Evolutionary conservation across 192 early-diverging fungal species (phyloP).

Genomic region (Backusella westeae): DNA sequence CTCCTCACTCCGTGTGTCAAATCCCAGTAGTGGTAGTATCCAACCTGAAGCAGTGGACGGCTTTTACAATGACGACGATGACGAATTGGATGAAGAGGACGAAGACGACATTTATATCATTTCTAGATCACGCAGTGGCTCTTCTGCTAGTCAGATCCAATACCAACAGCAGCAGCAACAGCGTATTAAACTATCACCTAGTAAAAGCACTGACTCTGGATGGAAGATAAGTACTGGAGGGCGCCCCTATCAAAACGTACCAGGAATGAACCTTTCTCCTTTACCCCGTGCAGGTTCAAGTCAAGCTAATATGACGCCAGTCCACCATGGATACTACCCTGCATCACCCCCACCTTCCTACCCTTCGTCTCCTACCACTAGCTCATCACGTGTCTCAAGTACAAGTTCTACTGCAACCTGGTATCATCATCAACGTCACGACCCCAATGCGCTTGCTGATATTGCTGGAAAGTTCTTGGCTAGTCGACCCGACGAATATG

Average conservation of each 20-base stretch:
- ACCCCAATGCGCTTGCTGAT: constrained; percentile 28
- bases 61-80: not conserved
- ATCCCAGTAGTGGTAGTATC: not conserved
- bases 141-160: not conserved
- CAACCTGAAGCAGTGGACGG: not conserved
- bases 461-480: constrained; percentile 38
- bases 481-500: not conserved
- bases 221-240: constrained; percentile 1
- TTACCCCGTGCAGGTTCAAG: constrained; percentile 21
- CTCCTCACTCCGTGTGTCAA: constrained; percentile 13
- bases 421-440: constrained; percentile 36
- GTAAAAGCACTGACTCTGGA: constrained; percentile 6
- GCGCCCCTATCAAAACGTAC: constrained; percentile 15
- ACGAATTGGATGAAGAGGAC: constrained; percentile 19
- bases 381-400: constrained; percentile 29
- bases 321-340: constrained; percentile 35
- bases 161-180: constrained; percentile 7
- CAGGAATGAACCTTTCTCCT: constrained; percentile 34
- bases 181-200: not conserved
- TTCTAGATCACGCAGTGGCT: constrained; percentile 19
- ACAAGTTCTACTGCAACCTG: constrained; percentile 12
- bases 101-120: constrained; percentile 3
- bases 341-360: constrained; percentile 49
- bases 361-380: constrained; percentile 39
- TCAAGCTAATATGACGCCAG: not conserved